Percentiles rank a stretch among this genome's conserved stretches.
These are phyloP conservation scores for Chytriomyces sp. DNA, from an alignment of 192 early-diverging fungal genomes.

Conservation along the genomic window DNA sequence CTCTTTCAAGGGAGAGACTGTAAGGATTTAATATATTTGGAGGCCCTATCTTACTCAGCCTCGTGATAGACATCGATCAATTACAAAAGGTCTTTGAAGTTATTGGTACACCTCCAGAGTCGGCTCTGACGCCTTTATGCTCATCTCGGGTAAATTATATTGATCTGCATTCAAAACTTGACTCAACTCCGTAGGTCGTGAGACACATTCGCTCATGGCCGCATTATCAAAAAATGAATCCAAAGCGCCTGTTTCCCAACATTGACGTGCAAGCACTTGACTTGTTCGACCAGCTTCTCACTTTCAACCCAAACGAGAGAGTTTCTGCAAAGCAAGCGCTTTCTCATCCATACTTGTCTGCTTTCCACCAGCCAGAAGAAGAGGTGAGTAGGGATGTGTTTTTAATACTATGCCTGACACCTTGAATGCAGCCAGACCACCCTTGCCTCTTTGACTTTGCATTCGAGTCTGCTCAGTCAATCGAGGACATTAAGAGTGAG, in stretches of 20 bases:
- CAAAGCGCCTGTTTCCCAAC: slow-evolving; percentile 81
- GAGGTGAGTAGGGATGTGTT: slow-evolving; percentile 33
- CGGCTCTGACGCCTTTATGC: slow-evolving; percentile 67
- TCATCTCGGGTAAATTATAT: slow-evolving; percentile 43
- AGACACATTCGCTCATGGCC: slow-evolving; percentile 90
- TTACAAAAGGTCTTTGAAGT: slow-evolving; percentile 93
- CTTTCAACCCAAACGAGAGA: slow-evolving; percentile 83
- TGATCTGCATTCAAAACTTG: background rate
- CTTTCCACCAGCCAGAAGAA: slow-evolving; percentile 76
- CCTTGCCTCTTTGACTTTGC: slow-evolving; percentile 55
- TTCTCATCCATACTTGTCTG: slow-evolving; percentile 83
- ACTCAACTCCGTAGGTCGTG: slow-evolving; percentile 66
- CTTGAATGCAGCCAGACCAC: slow-evolving; percentile 37
- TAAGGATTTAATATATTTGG: background rate
- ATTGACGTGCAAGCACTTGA: slow-evolving; percentile 88
- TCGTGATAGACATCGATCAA: slow-evolving; percentile 81
- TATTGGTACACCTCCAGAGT: slow-evolving; percentile 93
- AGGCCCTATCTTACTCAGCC: slow-evolving; percentile 32
- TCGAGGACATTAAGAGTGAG: slow-evolving; percentile 59
- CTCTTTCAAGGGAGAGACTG: slow-evolving; percentile 61
- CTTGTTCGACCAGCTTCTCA: slow-evolving; percentile 82
- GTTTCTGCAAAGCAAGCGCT: slow-evolving; percentile 92
- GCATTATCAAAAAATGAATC: slow-evolving; percentile 81
- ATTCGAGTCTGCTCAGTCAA: slow-evolving; percentile 55
- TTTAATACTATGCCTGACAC: slow-evolving; percentile 26